Percentiles rank a stretch among this genome's conserved stretches.
These are phyloP conservation scores for Rhizophagus clarus DNA, from an alignment of 192 early-diverging fungal species.

Conservation along the genomic window DNA sequence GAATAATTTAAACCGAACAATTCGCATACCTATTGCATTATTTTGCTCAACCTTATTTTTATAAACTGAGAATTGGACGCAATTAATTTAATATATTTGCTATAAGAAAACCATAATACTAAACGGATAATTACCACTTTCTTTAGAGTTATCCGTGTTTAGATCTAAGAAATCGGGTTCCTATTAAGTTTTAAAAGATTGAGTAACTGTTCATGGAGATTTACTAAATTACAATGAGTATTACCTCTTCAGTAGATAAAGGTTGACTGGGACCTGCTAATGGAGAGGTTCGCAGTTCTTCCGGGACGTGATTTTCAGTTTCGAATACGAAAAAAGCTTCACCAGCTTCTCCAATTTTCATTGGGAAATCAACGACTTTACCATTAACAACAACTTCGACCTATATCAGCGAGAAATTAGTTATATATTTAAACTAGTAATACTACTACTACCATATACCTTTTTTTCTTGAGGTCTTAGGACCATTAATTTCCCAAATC, in stretches of 20 bases:
- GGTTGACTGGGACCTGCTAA: slow-evolving; percentile 59
- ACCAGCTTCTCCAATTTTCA: slow-evolving; percentile 98
- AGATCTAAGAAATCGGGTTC: slow-evolving; percentile 28
- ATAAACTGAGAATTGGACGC: not conserved
- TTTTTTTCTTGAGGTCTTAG: slow-evolving; percentile 91
- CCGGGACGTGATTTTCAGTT: slow-evolving; percentile 85
- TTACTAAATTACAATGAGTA: not conserved
- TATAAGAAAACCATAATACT: too few relatives aligned
- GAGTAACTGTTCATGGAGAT: not conserved
- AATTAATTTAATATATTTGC: too few relatives aligned
- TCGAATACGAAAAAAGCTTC: slow-evolving; percentile 98
- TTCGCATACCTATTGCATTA: not conserved
- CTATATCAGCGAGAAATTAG: slow-evolving; percentile 39
- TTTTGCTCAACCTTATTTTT: not conserved
- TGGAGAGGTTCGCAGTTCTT: slow-evolving; percentile 93
- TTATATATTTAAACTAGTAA: not conserved
- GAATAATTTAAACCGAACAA: not conserved
- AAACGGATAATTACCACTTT: not conserved
- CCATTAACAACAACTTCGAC: slow-evolving; percentile 89
- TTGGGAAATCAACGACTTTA: slow-evolving; percentile 70
- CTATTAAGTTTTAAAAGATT: not conserved
- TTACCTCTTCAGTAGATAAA: slow-evolving; percentile 36
- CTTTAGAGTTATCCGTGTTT: not conserved
- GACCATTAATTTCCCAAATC: slow-evolving; percentile 95
- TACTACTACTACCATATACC: slow-evolving; percentile 42